Base-by-base conservation (phyloP, 805 yeast species). In the Monosporozyma yasuniensis region DNA sequence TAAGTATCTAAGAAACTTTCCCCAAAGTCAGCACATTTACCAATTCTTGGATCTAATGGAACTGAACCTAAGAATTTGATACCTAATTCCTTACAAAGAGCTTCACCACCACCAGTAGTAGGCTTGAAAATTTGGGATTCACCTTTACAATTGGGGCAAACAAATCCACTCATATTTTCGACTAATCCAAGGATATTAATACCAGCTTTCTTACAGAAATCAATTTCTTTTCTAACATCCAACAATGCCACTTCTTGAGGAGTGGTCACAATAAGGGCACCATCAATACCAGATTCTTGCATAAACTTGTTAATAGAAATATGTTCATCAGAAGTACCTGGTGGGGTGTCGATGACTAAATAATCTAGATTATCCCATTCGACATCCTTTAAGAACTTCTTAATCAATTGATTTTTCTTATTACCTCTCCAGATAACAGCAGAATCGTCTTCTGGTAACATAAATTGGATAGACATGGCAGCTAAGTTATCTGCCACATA, bases 251-350 rank as follows among this genome's bases (percentile, higher is more conserved):
- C 98, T 65, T 93, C 99, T 67, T 93, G 99, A 0, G 99, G 99
- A 0, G 99, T 93, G 0, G 99, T 91, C 34, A 93, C 93, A 2
- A 93, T 77, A 28, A 93, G 72, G 0, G 99, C 99, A 0, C 99
- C 99, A 64, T 91, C 97, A 1, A 93, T 81, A 0, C 96, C 96
- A 4, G 84, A 80, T 34, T 87, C 96, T 59, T 87, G 85, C 77
- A 93, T 72, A 61, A 87, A 90, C 47, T 86, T 82, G 30, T 90
- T 87, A 30, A 93, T 90, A 7, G 95, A 83, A 41, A 93, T 75
- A 68, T 93, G 99, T 65, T 93, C 99, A 67, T 93, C 99, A 0
- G 96, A 84, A 0, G 99, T 93, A 0, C 99, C 99, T 0, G 99
- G 99, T 0, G 99, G 99, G 0, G 99, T 93, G 61, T 93, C 99